Conservation (phyloP, 2,329 filamentous ascomycete genomes). For the Tolypocladium sp. region DNA sequence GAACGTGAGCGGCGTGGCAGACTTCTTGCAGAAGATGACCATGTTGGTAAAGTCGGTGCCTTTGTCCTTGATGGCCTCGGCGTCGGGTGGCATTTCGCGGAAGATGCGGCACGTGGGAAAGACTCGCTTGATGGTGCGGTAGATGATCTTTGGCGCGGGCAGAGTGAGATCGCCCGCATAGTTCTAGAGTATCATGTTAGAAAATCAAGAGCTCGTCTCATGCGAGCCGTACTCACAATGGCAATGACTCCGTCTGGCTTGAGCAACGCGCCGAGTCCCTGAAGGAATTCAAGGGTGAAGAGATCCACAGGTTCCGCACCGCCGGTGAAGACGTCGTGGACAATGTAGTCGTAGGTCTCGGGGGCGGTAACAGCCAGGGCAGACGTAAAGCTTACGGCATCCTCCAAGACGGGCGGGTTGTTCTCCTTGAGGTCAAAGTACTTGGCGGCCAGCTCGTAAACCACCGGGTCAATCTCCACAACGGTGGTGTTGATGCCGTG, state of each 20-base stretch:
- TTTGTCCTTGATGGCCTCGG: conserved; percentile 34
- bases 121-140: conserved; percentile 71
- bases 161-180: conserved; percentile 84
- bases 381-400: conserved; percentile 65
- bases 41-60: conserved; percentile 83
- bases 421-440: conserved; percentile 76
- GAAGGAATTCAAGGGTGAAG: conserved; percentile 80
- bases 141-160: conserved; percentile 66
- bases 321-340: conserved; percentile 97
- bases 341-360: conserved; percentile 74
- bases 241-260: conserved; percentile 75
- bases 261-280: conserved; percentile 60
- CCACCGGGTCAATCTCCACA: conserved; percentile 86
- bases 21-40: conserved; percentile 85
- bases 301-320: conserved; percentile 83
- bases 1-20: conserved; percentile 47
- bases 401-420: conserved; percentile 70
- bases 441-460: conserved; percentile 71
- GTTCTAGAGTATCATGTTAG: conserved; percentile 49
- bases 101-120: conserved; percentile 91
- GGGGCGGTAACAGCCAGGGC: conserved; percentile 30
- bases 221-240: conserved; percentile 51
- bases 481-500: conserved; percentile 91
- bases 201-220: not conserved
- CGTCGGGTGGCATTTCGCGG: conserved; percentile 59